Conservation (phyloP, 176 grass and related monocot genomes). For the Oryza glaberrima region DNA sequence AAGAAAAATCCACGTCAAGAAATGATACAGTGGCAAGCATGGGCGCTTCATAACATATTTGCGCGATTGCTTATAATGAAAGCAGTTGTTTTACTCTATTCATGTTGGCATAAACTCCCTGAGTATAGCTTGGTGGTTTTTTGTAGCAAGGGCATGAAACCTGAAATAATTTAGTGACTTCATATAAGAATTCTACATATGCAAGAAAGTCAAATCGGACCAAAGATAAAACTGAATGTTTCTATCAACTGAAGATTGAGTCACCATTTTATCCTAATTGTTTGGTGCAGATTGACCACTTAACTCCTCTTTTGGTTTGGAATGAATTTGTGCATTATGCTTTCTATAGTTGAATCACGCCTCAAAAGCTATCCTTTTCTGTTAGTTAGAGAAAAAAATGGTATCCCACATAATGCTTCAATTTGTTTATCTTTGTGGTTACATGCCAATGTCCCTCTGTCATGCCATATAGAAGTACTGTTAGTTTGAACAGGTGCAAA, state of each 20-base stretch:
- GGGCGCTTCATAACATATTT: conserved; percentile 16
- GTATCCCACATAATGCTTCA: background rate
- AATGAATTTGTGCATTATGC: background rate
- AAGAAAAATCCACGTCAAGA: background rate
- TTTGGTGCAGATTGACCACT: background rate
- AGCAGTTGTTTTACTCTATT: background rate
- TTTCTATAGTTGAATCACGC: background rate
- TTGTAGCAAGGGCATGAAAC: conserved; percentile 13
- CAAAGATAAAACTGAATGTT: background rate
- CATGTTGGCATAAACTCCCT: background rate
- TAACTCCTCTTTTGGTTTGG: conserved; percentile 5
- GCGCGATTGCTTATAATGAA: background rate
- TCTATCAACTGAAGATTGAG: background rate
- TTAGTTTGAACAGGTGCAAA: conserved; percentile 1
- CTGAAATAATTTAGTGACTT: background rate
- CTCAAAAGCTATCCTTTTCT: background rate
- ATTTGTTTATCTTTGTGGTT: background rate
- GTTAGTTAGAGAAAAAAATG: background rate
- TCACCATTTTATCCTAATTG: background rate
- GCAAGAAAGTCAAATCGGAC: background rate
- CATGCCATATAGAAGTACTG: conserved; percentile 13
- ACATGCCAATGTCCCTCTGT: background rate
- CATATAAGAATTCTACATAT: background rate
- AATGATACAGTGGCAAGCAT: background rate
- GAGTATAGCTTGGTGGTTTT: conserved; percentile 18